Conservation (phyloP, 192 early-diverging fungal species). For the Funneliformis mosseae region DNA sequence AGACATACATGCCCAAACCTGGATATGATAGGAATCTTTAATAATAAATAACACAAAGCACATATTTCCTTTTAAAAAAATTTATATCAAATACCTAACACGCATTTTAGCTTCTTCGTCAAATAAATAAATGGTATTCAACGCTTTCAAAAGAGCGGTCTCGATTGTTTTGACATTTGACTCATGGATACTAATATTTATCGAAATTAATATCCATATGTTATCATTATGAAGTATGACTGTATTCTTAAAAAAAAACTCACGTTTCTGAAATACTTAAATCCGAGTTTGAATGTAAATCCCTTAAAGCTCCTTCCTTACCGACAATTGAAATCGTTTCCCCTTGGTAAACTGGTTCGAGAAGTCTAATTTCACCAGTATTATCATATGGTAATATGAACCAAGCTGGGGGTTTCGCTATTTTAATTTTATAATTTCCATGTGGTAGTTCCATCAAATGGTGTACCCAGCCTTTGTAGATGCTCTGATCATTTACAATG, state of each 20-base stretch:
- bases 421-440: background rate
- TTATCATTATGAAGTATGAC: background rate
- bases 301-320: background rate
- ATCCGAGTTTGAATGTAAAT: background rate
- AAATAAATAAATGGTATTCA: slow-evolving; percentile 38
- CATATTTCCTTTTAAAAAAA: background rate
- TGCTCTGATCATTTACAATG: background rate
- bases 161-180: slow-evolving; percentile 26
- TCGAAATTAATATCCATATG: background rate
- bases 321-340: background rate
- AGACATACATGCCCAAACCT: slow-evolving; percentile 48
- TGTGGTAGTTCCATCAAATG: slow-evolving; percentile 22
- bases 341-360: slow-evolving; percentile 20
- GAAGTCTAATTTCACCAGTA: background rate
- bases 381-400: slow-evolving; percentile 1
- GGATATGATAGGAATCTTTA: background rate
- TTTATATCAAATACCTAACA: slow-evolving; percentile 18
- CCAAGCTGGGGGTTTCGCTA: background rate
- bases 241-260: background rate
- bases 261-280: background rate
- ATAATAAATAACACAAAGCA: background rate
- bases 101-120: slow-evolving; percentile 45
- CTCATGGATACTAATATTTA: slow-evolving; percentile 11
- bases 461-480: slow-evolving; percentile 5
- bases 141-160: slow-evolving; percentile 22